These are phyloP conservation scores for Tuber melanosporum DNA, from an alignment of 495 filamentous ascomycete species.

Conservation along the genomic window DNA sequence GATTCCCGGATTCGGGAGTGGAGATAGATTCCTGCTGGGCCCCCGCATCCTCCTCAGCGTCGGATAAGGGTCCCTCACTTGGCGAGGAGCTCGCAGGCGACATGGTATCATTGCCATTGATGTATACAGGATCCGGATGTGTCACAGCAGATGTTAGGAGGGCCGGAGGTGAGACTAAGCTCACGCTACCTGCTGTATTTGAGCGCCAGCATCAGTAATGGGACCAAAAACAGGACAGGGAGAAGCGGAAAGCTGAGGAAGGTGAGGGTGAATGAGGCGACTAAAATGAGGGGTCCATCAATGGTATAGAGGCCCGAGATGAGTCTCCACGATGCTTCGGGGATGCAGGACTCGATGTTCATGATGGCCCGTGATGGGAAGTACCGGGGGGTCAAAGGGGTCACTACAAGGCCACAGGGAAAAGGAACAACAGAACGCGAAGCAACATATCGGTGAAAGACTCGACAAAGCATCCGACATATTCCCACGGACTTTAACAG, in stretches of 20 bases:
- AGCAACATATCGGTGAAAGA: not conserved
- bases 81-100: constrained; percentile 34
- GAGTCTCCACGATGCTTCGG: constrained; percentile 29
- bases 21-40: constrained; percentile 35
- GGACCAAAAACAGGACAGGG: constrained; percentile 22
- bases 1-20: constrained; percentile 34
- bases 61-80: constrained; percentile 37
- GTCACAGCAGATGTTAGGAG: constrained; percentile 25
- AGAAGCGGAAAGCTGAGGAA: constrained; percentile 35
- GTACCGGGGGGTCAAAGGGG: constrained; percentile 25
- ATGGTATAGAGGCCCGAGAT: constrained; percentile 22
- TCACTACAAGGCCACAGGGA: constrained; percentile 24
- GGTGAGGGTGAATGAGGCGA: constrained; percentile 38
- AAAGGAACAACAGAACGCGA: constrained; percentile 22
- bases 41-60: constrained; percentile 35
- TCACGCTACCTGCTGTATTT: constrained; percentile 41
- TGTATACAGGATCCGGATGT: constrained; percentile 27
- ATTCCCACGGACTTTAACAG: not conserved
- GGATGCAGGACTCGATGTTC: constrained; percentile 39
- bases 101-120: constrained; percentile 21
- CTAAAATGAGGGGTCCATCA: constrained; percentile 23
- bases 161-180: constrained; percentile 34
- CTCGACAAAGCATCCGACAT: not conserved
- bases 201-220: constrained; percentile 35
- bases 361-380: constrained; percentile 36